These are phyloP conservation scores for Ophiostoma triangulosporum DNA, from an alignment of 2,329 filamentous ascomycete species.

Conservation along the genomic window DNA sequence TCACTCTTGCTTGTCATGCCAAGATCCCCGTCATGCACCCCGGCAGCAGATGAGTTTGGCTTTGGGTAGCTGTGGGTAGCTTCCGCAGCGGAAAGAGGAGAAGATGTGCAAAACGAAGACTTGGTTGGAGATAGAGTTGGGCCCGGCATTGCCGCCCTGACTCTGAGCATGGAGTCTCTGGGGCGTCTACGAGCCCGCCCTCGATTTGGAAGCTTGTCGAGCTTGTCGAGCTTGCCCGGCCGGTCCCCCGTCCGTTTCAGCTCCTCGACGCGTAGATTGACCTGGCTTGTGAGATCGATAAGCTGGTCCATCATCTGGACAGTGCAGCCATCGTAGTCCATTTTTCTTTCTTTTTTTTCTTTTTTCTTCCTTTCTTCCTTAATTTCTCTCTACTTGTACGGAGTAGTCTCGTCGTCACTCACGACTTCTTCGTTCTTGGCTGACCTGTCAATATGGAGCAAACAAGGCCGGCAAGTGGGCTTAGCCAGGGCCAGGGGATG, in stretches of 20 bases:
- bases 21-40: slow-evolving; percentile 7
- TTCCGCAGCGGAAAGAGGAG: not conserved
- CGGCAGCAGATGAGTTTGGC: not conserved
- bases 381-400: not conserved
- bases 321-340: not conserved
- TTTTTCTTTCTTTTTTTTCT: not conserved
- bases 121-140: not conserved
- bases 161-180: not conserved
- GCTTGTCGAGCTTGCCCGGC: not conserved
- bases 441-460: not conserved
- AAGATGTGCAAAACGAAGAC: not conserved
- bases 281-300: not conserved
- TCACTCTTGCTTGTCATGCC: not conserved
- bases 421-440: slow-evolving; percentile 2
- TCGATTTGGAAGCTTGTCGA: not conserved
- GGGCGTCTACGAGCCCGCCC: not conserved
- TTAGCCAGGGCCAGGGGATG: not conserved
- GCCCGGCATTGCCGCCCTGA: not conserved
- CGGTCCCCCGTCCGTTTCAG: not conserved
- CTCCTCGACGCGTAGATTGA: not conserved
- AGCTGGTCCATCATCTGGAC: slow-evolving; percentile 4
- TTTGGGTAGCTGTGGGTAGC: not conserved
- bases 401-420: too few species aligned
- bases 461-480: not conserved
- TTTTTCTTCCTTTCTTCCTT: not conserved